Base-by-base conservation (phyloP, 2,329 filamentous ascomycete genomes). In the Fusarium palustre region DNA sequence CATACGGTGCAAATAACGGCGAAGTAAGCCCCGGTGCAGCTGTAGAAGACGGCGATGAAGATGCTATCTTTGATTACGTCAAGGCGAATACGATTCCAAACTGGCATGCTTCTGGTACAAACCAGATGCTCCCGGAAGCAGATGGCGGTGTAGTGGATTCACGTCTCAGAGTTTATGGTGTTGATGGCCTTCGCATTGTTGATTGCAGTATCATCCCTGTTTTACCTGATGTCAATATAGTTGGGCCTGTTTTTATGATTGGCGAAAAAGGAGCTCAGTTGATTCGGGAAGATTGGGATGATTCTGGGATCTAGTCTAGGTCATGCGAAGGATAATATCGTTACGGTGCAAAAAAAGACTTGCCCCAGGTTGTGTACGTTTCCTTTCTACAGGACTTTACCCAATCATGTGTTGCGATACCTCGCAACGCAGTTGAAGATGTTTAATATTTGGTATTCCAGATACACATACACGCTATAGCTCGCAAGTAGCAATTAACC, bases 201-300 rank as follows among this genome's bases (percentile, higher is more conserved):
- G 69, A 72, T 3, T 69, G 64, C 2, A 72, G 58, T 5, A 59
- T 72, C 2, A 84, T 88, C 15, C 87, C 87, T 0, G 80, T 88
- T 75, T 87, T 82, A 75, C 86, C 74, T 61, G 87, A 81, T 81
- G 86, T 79, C n/a, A 82, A 86, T 2, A 88, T 88, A 48, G 87
- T 89, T 74, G 88, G 87, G 59, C 82, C 84, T 3, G 86, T 89
- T 3, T 90, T 90, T 68, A 87, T 86, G 83, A 74, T 88, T 59
- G 87, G 80, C 7, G 87, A 90, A 74, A 89, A 85, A 79, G 80
- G 64, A 2, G 64, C 64, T 0, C 12, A 49, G 2, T 13, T 68
- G 20, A 68, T 68, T 5, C 55, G 47, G 0, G 15, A 52, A 34
- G 59, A 64, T 22, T 64, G 53, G 59, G 5, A 31, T 13, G 45